phyloP scores from a whole-genome alignment of 2,329 filamentous ascomycete species.

The Apiospora malaysiana region DNA sequence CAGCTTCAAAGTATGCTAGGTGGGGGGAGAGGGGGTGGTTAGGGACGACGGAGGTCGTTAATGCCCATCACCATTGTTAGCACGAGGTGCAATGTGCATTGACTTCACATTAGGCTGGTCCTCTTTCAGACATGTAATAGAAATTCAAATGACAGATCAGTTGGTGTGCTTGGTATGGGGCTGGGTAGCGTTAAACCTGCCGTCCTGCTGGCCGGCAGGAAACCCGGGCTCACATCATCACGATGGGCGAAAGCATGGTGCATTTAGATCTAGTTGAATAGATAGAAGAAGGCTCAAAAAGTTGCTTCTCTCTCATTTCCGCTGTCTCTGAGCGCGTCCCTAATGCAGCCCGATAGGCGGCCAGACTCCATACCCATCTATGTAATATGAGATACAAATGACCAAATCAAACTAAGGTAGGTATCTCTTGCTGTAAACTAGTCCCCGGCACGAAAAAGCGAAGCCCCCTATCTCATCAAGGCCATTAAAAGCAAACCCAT shows the following conservation, averaged over 20 bases:
- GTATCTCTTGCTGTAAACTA: conserved; percentile 10
- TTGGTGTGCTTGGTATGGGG: neutral
- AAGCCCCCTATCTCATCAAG: conserved; percentile 1
- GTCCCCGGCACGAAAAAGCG: neutral
- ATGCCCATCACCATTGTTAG: neutral
- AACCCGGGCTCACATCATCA: neutral
- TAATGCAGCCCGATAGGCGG: neutral
- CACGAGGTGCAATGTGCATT: neutral
- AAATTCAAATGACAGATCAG: neutral
- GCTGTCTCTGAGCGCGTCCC: neutral
- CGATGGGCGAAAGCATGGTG: neutral
- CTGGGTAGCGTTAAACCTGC: neutral
- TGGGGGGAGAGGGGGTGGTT: neutral
- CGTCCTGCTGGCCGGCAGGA: neutral
- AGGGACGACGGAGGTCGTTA: neutral
- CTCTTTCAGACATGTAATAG: conserved; percentile 6
- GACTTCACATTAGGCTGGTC: conserved; percentile 1
- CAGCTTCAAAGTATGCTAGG: conserved; percentile 3
- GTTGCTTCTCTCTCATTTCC: conserved; percentile 15
- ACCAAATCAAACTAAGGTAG: conserved; percentile 15
- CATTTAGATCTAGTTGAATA: neutral
- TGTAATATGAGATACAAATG: conserved; percentile 13
- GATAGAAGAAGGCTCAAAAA: neutral
- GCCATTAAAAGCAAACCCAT: conserved; percentile 10
- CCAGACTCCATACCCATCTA: neutral